Percentiles rank a stretch among this genome's conserved stretches.
Evolutionary conservation across 164 flowering plant genomes (phyloP).

Genomic region (Stephania cephalantha): DNA sequence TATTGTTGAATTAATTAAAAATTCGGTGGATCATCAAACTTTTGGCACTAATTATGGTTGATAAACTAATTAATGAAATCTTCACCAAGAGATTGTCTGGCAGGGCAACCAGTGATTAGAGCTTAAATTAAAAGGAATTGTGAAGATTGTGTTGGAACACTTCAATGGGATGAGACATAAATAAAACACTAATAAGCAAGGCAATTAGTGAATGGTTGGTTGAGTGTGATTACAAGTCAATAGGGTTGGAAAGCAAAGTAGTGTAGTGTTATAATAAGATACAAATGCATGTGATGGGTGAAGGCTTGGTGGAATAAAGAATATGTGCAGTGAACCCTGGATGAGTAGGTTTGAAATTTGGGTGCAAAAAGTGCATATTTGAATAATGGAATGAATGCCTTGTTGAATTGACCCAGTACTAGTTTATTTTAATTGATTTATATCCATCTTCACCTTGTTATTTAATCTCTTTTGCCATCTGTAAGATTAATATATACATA

Average conservation of each 20-base stretch:
- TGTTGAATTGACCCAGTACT: not conserved
- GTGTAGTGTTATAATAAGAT: not conserved
- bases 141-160: slow-evolving; percentile 2
- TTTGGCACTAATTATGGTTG: slow-evolving; percentile 1
- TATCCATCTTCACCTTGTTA: not conserved
- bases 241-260: not conserved
- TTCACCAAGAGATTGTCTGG: slow-evolving; percentile 5
- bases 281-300: not conserved
- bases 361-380: not conserved
- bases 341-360: not conserved
- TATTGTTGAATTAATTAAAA: not conserved
- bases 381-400: not conserved
- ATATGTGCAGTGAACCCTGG: not conserved
- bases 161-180: not conserved
- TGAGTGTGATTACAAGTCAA: not conserved
- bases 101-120: not conserved
- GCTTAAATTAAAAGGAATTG: not conserved
- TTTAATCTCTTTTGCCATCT: not conserved
- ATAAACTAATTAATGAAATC: not conserved
- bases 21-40: not conserved
- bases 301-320: not conserved
- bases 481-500: not conserved
- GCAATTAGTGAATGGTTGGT: not conserved
- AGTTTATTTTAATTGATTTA: not conserved
- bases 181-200: not conserved